phyloP scores from a whole-genome alignment of 768 basidiomycete species.

The Tephrocybe sp. region DNA sequence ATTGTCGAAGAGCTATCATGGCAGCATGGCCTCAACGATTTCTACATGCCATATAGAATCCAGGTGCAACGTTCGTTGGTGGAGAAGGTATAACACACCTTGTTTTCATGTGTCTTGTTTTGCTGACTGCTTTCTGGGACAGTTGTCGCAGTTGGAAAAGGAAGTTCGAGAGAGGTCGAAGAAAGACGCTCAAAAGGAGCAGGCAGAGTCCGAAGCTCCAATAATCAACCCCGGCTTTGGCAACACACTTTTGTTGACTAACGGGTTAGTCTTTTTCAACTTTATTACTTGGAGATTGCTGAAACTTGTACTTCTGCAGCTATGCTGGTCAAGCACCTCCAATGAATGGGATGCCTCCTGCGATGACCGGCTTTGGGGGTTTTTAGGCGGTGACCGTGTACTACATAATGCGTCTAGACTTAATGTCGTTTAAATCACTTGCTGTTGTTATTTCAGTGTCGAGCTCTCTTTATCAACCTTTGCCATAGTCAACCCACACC shows the following conservation, averaged over 20 bases:
- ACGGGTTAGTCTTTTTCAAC: slow-evolving; percentile 52
- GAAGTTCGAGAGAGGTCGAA: slow-evolving; percentile 85
- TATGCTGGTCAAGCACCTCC: slow-evolving; percentile 65
- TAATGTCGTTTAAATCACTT: slow-evolving; percentile 17
- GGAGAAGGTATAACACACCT: slow-evolving; percentile 52
- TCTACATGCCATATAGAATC: slow-evolving; percentile 95
- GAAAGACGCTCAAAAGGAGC: slow-evolving; percentile 87
- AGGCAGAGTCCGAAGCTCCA: slow-evolving; percentile 80
- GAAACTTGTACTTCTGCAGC: slow-evolving; percentile 26
- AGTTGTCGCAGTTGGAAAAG: slow-evolving; percentile 82
- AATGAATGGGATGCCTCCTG: slow-evolving; percentile 70
- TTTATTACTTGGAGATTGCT: slow-evolving; percentile 5
- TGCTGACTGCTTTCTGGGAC: neutral
- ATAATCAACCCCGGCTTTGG: slow-evolving; percentile 83
- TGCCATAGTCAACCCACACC: too few species aligned
- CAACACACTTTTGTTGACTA: slow-evolving; percentile 63
- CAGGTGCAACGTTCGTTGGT: slow-evolving; percentile 80
- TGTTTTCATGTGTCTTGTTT: neutral
- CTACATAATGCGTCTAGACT: slow-evolving; percentile 25
- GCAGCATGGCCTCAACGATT: slow-evolving; percentile 95
- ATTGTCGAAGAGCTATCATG: slow-evolving; percentile 93
- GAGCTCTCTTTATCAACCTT: neutral
- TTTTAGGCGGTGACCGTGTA: slow-evolving; percentile 24
- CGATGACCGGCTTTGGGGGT: slow-evolving; percentile 63
- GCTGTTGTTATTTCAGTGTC: slow-evolving; percentile 24